Percentiles rank a stretch among this genome's conserved stretches.
These are phyloP conservation scores for Diplotaxis tenuifolia DNA, from an alignment of 345 rosid genomes.

Conservation along the genomic window DNA sequence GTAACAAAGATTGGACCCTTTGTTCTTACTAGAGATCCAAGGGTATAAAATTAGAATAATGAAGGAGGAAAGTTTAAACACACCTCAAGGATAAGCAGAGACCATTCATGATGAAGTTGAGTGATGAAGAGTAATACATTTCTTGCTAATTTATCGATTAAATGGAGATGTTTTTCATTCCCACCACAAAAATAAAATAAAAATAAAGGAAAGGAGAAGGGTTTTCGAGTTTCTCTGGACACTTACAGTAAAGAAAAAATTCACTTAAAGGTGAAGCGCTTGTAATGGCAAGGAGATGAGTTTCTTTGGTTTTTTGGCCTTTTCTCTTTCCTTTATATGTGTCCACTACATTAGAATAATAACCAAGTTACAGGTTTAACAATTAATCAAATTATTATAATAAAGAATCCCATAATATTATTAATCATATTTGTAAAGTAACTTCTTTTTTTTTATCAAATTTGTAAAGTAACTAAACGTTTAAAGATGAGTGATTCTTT, in stretches of 20 bases:
- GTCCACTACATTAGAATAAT: conserved; percentile 18
- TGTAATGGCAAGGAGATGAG: conserved; percentile 19
- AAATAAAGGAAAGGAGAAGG: conserved; percentile 10
- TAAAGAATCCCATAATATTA: neutral
- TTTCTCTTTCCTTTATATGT: conserved; percentile 5
- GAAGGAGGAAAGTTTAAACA: neutral
- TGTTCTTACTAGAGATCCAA: conserved; percentile 7
- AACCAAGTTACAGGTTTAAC: neutral
- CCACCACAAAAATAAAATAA: conserved; percentile 2
- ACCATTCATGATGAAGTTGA: conserved; percentile 3
- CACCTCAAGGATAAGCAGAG: conserved; percentile 22
- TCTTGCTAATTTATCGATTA: neutral
- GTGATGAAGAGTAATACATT: neutral
- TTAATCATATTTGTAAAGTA: conserved; percentile 15
- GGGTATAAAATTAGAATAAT: neutral
- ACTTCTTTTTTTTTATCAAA: too few species aligned
- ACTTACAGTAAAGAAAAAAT: conserved; percentile 11
- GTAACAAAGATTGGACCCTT: neutral
- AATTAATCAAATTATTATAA: neutral
- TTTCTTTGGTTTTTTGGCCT: neutral
- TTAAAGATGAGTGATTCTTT: neutral
- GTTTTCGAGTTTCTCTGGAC: conserved; percentile 16
- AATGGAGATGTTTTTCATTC: conserved; percentile 10
- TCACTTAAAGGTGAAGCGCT: conserved; percentile 30
- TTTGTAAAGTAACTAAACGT: conserved; percentile 14